Evolutionary conservation across 345 rosid genomes (phyloP), one percentile per base, ranked within the genome.

Genomic region (Aquilaria yunnanensis): DNA sequence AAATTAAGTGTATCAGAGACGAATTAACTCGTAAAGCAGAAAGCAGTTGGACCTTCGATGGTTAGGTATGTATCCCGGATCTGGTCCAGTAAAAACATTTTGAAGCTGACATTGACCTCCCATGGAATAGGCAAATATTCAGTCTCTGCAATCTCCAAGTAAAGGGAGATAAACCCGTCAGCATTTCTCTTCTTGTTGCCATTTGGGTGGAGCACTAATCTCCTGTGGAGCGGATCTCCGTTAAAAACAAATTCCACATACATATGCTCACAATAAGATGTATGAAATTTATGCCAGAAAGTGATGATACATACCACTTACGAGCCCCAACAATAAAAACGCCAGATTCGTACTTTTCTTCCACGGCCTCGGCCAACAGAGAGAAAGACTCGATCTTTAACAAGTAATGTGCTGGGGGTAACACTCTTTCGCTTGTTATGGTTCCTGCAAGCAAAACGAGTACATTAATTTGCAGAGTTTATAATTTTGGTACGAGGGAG

Each of bases 161-260:
- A 53, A 53, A 23, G 57, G 14, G 67, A 81, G 12, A 82, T 59
- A 60, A 68, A 47, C 34, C 56, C 66, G 12, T 10, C 34, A 58
- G 72, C 74, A 16, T 73, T 65, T 4, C 71, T 72, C 12, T 75
- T 54, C 2, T 0, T 14, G 37, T 77, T 77, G 37, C 82, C 87
- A 10, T 34, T 62, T 47, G 71, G 75, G 55, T 82, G 64, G 32
- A 82, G 50, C 32, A 60, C 52, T 55, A 82, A 41, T 62, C 69
- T 77, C 84, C 80, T 77, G 33, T 13, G 34, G 23, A 16, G 23
- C 4, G 51, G 1, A 32, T 5, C 23, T 16, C 23, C 23, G 23
- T 16, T 16, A 16, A 37, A 16, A 14, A 58, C 4, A 37, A 16
- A 16, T 16, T 16, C 23, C 23, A 16, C 23, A 16, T 16, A 16